Base-by-base conservation (phyloP, 345 rosid genomes). In the Citrus medica region DNA sequence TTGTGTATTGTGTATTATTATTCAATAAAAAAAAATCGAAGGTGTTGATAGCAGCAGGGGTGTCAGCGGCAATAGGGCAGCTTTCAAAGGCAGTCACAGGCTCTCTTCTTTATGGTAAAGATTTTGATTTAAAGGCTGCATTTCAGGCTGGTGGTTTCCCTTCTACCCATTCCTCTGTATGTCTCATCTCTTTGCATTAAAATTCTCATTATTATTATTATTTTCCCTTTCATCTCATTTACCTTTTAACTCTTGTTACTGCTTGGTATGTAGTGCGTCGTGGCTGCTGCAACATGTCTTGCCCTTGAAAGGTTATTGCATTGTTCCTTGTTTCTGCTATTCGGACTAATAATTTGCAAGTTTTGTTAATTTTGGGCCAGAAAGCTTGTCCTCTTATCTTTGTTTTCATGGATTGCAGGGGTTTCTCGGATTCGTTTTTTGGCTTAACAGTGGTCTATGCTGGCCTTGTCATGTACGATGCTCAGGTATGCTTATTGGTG, bases 101-200 rank as follows among this genome's bases (percentile, higher is more conserved):
- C 9, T 83, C 84, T 5, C 71, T 92, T 71, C 80, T 92, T 4
- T 91, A 91, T 76, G 88, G 90, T 61, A 91, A 70, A 84, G 82
- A 83, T n/a, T 78, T 95, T 24, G 92, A 95, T 77, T 83, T 89
- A 68, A 89, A 69, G 84, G 63, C 86, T 68, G 85, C 89, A 3
- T 55, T 92, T 42, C 93, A 84, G 72, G 87, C 98, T 64, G 98
- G 98, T 7, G 98, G 98, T 37, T 93, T 93, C 88, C 98, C 98
- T 81, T 95, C 98, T 60, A 86, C 97, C 48, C 98, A 95, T 88
- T 95, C 98, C 76, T 87, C 93, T 42, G 95, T 91, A 83, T 66
- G 88, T 58, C 69, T 48, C 67, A n/a, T 48, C 32, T 22, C 17
- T 46, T 21, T 75, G 59, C 67, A n/a, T 37, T 12, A 46, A 46